Base-by-base conservation (phyloP, 139 green algal species). In the Closterium sp. region DNA sequence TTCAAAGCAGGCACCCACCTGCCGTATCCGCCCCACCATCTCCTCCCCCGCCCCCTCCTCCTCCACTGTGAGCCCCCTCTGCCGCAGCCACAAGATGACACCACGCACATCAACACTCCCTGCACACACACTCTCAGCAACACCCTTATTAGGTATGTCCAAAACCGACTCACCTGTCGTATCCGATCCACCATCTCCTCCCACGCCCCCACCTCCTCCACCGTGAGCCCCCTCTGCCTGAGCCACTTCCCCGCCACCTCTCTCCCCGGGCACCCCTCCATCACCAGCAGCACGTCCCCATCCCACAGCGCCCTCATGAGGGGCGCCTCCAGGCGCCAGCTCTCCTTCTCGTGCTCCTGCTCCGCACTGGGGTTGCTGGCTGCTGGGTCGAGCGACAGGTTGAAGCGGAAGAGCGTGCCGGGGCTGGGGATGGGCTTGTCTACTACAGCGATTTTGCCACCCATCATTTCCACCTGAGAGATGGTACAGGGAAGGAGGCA, bases 391-490 rank as follows among this genome's bases (percentile, higher is more conserved):
- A 91, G 32, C 64, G 28, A 32, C 10, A 91, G 30, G 88, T 91
- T 36, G 88, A 87, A 91, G 43, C 88, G 88, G 55, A 87, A 87
- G 8, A 91, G 88, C 0, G 88, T 86, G 4, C 87, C 38, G 9
- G 55, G 55, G 85, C 85, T 16, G 8, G 55, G 30, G 3, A 9
- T 86, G 32, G 88, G 31, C 32, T 86, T 91, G 88, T 91, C 88
- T 1, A n/a, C 64, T 8, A 91, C 33, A 25, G 21, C 28, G 43
- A 91, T 91, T 10, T 32, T 32, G 19, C 95, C 95, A 31, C 95
- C 94, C 94, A 97, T 96, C 25, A 94, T 90, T 35, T 95, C 91
- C 4, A 95, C 93, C 34, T 96, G 94, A 30, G 88, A 91, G 83
- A n/a, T n/a, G 83, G n/a, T 2, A 28, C 30, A 2, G 83, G 83